Conservation (phyloP, 1,284 basidiomycete species). For the Puccinia triticina region DNA sequence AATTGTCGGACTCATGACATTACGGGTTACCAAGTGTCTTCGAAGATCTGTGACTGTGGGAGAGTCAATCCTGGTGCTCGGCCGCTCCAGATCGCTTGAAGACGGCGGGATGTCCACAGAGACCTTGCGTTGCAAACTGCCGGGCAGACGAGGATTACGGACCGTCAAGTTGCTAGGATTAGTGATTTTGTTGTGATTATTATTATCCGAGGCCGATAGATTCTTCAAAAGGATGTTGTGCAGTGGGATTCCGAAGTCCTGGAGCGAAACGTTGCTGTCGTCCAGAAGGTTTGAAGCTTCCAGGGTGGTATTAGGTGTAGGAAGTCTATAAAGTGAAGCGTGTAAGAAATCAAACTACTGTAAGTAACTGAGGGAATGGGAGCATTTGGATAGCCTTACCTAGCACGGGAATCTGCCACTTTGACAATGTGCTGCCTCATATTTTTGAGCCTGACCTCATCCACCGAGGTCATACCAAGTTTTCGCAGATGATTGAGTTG, state of each 20-base stretch:
- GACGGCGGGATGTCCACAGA: slow-evolving; percentile 38
- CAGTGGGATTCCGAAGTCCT: slow-evolving; percentile 85
- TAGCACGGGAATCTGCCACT: slow-evolving; percentile 58
- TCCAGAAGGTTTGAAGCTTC: slow-evolving; percentile 66
- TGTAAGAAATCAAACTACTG: slow-evolving; percentile 52
- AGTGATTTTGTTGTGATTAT: slow-evolving; percentile 29
- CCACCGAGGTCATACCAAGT: slow-evolving; percentile 75
- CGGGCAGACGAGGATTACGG: slow-evolving; percentile 25
- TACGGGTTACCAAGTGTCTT: slow-evolving; percentile 40
- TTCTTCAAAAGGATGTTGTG: slow-evolving; percentile 88
- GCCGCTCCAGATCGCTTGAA: slow-evolving; percentile 41
- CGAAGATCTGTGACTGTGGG: slow-evolving; percentile 49
- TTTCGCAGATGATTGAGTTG: slow-evolving; percentile 75
- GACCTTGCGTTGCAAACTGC: slow-evolving; percentile 31
- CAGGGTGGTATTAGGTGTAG: slow-evolving; percentile 68
- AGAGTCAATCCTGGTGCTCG: slow-evolving; percentile 34
- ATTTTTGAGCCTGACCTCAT: slow-evolving; percentile 78
- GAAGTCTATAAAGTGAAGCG: slow-evolving; percentile 60
- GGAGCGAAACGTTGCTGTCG: slow-evolving; percentile 69
- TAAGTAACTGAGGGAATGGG: background rate
- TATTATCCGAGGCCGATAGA: slow-evolving; percentile 47
- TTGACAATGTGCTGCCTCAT: slow-evolving; percentile 79
- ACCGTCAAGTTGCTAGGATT: slow-evolving; percentile 2
- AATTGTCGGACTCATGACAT: slow-evolving; percentile 9
- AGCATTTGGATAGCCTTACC: slow-evolving; percentile 32